These are phyloP conservation scores for Secale cereale DNA, from an alignment of 176 grass and related monocot species.

Conservation along the genomic window DNA sequence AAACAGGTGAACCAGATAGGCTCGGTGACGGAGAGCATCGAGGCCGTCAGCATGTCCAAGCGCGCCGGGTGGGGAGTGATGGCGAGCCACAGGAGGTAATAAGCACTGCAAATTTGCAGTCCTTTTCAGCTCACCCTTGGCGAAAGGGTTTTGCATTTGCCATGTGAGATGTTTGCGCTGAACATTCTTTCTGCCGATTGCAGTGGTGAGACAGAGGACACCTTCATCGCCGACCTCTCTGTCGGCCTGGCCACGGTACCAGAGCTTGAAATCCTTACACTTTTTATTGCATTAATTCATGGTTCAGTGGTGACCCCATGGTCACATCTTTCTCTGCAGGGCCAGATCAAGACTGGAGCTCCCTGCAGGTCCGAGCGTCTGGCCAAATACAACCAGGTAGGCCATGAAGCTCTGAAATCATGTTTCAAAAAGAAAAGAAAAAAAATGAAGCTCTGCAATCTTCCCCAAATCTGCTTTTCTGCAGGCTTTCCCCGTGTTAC, in stretches of 20 bases:
- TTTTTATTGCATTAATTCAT: background rate
- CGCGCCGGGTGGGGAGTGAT: slow-evolving; percentile 88
- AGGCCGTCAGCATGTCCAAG: slow-evolving; percentile 93
- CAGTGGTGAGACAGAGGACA: slow-evolving; percentile 98
- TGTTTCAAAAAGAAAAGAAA: too few species aligned
- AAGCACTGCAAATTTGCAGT: background rate
- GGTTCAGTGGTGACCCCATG: background rate
- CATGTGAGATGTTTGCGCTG: background rate
- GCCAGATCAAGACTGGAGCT: slow-evolving; percentile 97
- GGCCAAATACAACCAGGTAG: slow-evolving; percentile 97
- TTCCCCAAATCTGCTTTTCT: background rate
- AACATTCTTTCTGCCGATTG: background rate
- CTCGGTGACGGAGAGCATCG: slow-evolving; percentile 90
- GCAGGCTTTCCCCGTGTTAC: background rate
- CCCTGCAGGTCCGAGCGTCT: slow-evolving; percentile 95
- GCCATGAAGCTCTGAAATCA: background rate
- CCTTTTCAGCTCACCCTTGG: background rate
- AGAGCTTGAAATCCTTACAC: background rate
- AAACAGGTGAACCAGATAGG: slow-evolving; percentile 94
- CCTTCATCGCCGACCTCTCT: slow-evolving; percentile 91
- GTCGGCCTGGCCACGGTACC: slow-evolving; percentile 85
- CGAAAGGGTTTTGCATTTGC: background rate
- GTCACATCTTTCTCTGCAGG: slow-evolving; percentile 31
- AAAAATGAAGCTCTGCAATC: background rate
- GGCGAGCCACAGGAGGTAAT: slow-evolving; percentile 89